Conservation (phyloP, 805 yeast species). For the Candida stauntonica region DNA sequence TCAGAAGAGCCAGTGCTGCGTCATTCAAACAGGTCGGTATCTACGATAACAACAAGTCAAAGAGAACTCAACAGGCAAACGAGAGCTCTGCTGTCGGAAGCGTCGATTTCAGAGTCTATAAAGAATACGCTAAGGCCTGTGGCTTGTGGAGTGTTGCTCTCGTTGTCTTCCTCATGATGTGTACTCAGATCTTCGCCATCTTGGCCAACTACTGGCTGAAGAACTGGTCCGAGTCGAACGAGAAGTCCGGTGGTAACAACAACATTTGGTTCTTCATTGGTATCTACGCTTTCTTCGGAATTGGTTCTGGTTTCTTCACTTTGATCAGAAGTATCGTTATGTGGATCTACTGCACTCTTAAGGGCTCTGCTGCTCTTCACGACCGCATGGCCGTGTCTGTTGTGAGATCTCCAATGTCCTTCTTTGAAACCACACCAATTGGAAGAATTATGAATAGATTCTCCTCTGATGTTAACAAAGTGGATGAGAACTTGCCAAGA, state of each 20-base stretch:
- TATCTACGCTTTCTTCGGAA: slow-evolving; percentile 52
- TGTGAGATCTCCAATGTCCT: slow-evolving; percentile 57
- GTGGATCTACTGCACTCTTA: slow-evolving; percentile 50
- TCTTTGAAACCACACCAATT: slow-evolving; percentile 65
- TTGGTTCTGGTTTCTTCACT: slow-evolving; percentile 45
- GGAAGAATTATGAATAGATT: slow-evolving; percentile 65
- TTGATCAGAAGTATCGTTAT: slow-evolving; percentile 43
- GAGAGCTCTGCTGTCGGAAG: slow-evolving; percentile 58
- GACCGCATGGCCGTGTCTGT: slow-evolving; percentile 52
- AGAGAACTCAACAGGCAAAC: slow-evolving; percentile 41
- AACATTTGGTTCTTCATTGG: slow-evolving; percentile 44
- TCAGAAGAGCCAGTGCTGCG: slow-evolving; percentile 53
- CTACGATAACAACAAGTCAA: slow-evolving; percentile 28
- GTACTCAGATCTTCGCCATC: slow-evolving; percentile 33
- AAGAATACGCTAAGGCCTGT: slow-evolving; percentile 57
- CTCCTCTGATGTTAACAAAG: slow-evolving; percentile 54
- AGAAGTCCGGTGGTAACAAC: slow-evolving; percentile 38
- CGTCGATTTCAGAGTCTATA: slow-evolving; percentile 50
- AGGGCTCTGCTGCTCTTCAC: slow-evolving; percentile 53
- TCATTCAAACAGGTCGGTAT: slow-evolving; percentile 44
- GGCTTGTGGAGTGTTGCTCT: slow-evolving; percentile 44
- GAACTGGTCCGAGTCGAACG: slow-evolving; percentile 58
- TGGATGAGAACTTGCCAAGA: slow-evolving; percentile 56
- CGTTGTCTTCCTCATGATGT: slow-evolving; percentile 33
- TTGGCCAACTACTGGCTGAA: slow-evolving; percentile 61